phyloP scores from a whole-genome alignment of 2,329 filamentous ascomycete genomes.

The Karstenula rhodostoma region DNA sequence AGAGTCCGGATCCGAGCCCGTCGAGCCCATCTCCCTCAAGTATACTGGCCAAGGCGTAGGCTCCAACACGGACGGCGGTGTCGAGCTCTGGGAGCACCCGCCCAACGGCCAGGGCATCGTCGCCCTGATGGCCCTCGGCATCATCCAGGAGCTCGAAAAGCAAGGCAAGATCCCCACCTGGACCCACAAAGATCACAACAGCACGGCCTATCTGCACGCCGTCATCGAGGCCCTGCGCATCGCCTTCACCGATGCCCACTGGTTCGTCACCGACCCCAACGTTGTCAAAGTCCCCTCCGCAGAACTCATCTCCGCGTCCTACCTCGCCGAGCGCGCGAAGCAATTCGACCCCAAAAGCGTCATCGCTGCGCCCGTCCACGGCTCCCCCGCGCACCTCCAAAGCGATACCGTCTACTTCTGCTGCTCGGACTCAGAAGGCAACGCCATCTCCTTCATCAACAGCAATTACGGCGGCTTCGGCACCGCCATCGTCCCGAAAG shows the following conservation, averaged over 20 bases:
- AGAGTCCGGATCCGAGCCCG: slow-evolving; percentile 76
- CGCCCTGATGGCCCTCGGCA: slow-evolving; percentile 91
- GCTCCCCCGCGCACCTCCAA: slow-evolving; percentile 78
- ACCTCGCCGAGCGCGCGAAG: slow-evolving; percentile 74
- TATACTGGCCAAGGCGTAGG: slow-evolving; percentile 72
- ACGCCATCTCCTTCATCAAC: slow-evolving; percentile 96
- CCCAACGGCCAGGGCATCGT: slow-evolving; percentile 97
- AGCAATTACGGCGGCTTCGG: slow-evolving; percentile 92
- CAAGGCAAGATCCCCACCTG: slow-evolving; percentile 78
- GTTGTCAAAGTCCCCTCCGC: slow-evolving; percentile 73
- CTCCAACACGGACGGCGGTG: slow-evolving; percentile 60
- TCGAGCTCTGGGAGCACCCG: slow-evolving; percentile 95
- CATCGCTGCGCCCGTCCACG: slow-evolving; percentile 67
- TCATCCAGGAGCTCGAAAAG: slow-evolving; percentile 84
- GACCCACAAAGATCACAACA: slow-evolving; percentile 77
- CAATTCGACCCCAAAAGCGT: slow-evolving; percentile 67
- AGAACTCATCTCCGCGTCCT: slow-evolving; percentile 74
- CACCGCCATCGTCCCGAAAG: slow-evolving; percentile 81
- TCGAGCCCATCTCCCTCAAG: slow-evolving; percentile 82
- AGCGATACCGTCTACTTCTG: slow-evolving; percentile 96
- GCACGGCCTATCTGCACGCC: slow-evolving; percentile 75
- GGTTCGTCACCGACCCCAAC: slow-evolving; percentile 89
- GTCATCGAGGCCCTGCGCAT: slow-evolving; percentile 88
- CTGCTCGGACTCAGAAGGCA: slow-evolving; percentile 80
- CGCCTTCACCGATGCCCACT: slow-evolving; percentile 86